Evolutionary conservation across 106 monocot genomes (phyloP).

Genomic region (Dendrobium huoshanense): DNA sequence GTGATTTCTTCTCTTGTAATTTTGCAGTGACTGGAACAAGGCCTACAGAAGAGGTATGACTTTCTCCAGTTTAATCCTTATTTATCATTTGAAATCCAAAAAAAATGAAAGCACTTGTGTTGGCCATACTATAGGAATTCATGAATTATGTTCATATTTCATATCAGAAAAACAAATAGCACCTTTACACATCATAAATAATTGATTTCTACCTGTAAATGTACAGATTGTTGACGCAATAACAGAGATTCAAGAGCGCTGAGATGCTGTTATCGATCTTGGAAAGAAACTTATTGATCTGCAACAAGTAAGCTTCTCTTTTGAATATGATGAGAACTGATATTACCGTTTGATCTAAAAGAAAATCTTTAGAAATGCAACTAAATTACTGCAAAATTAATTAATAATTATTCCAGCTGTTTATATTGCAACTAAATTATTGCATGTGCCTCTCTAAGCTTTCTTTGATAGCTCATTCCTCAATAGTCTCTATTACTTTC

Average conservation of each 20-base stretch:
- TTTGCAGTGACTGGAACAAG: conserved; percentile 46
- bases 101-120: not conserved
- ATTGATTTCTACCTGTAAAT: not conserved
- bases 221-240: conserved; percentile 53
- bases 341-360: not conserved
- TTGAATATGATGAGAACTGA: not conserved
- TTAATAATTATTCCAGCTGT: conserved; percentile 25
- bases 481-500: too few species aligned
- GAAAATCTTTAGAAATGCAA: not conserved
- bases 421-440: conserved; percentile 5
- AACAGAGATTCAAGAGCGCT: conserved; percentile 72
- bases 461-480: too few species aligned
- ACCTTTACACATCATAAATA: not conserved
- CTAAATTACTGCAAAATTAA: not conserved
- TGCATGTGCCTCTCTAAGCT: too few species aligned
- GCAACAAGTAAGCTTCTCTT: conserved; percentile 47
- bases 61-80: not conserved
- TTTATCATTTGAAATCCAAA: not conserved
- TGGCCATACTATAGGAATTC: not conserved
- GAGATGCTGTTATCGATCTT: conserved; percentile 45
- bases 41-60: conserved; percentile 45
- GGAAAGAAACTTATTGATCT: conserved; percentile 57
- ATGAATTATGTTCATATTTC: too few species aligned
- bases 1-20: conserved; percentile 1
- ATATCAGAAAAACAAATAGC: not conserved